phyloP scores from a whole-genome alignment of 805 yeast species.

The Saturnispora saitoi region DNA sequence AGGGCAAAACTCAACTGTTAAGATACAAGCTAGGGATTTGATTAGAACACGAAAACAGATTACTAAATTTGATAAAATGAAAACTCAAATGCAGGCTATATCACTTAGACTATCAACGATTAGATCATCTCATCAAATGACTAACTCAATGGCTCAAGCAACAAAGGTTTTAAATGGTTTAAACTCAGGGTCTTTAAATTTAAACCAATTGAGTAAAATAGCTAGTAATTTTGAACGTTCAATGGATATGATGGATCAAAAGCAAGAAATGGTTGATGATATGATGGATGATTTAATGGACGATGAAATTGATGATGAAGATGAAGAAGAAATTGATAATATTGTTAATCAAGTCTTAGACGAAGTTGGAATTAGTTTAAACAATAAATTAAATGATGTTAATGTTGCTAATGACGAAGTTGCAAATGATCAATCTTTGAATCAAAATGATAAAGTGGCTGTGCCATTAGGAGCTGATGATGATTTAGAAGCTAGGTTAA shows the following conservation, averaged over 20 bases:
- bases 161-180: constrained; percentile 74
- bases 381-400: constrained; percentile 31
- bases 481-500: constrained; percentile 81
- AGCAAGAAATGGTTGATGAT: constrained; percentile 98
- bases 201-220: constrained; percentile 80
- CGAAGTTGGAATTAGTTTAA: constrained; percentile 88
- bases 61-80: constrained; percentile 85
- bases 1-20: constrained; percentile 83
- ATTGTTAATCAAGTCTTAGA: constrained; percentile 87
- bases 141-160: constrained; percentile 89
- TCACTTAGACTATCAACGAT: constrained; percentile 87
- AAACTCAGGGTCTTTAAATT: constrained; percentile 75
- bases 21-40: constrained; percentile 91
- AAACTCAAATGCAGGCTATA: constrained; percentile 92
- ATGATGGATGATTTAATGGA: constrained; percentile 96
- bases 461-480: constrained; percentile 53
- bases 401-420: constrained; percentile 2
- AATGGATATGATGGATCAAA: constrained; percentile 95
- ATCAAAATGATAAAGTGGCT: constrained; percentile 4
- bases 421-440: constrained; percentile 30
- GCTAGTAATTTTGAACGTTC: constrained; percentile 94
- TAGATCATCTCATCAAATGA: constrained; percentile 91
- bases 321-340: constrained; percentile 78
- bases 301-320: constrained; percentile 77
- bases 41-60: constrained; percentile 80